These are phyloP conservation scores for Trichoderma semiorbis DNA, from an alignment of 2,329 filamentous ascomycete species.

Conservation along the genomic window DNA sequence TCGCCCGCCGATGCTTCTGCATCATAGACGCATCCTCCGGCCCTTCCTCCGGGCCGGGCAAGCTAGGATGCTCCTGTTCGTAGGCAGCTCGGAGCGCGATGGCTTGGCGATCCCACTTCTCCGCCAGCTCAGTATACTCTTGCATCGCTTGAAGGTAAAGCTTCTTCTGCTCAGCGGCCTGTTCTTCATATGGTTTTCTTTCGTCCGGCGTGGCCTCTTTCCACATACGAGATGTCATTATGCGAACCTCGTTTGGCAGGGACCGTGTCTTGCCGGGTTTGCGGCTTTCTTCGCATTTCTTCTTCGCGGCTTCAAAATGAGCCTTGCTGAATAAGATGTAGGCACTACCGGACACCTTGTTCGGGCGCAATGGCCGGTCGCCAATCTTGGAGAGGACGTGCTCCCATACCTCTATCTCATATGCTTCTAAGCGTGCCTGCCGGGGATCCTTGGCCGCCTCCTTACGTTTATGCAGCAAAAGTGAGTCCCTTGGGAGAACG, in stretches of 20 bases:
- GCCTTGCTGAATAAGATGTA: slow-evolving; percentile 87
- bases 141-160: slow-evolving; percentile 56
- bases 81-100: slow-evolving; percentile 51
- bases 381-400: slow-evolving; percentile 60
- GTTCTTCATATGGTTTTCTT: slow-evolving; percentile 73
- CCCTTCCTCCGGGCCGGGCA: slow-evolving; percentile 25
- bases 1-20: slow-evolving; percentile 36
- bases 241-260: slow-evolving; percentile 76
- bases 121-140: slow-evolving; percentile 58
- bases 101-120: slow-evolving; percentile 70
- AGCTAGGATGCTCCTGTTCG: slow-evolving; percentile 48
- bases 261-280: slow-evolving; percentile 59
- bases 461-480: slow-evolving; percentile 55
- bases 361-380: slow-evolving; percentile 68
- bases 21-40: slow-evolving; percentile 22
- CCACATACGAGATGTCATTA: slow-evolving; percentile 88
- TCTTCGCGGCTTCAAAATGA: slow-evolving; percentile 61
- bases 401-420: slow-evolving; percentile 53
- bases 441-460: slow-evolving; percentile 45
- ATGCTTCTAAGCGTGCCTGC: slow-evolving; percentile 52
- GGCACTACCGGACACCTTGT: slow-evolving; percentile 73
- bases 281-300: slow-evolving; percentile 62
- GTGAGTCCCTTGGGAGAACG: slow-evolving; percentile 60
- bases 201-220: slow-evolving; percentile 67
- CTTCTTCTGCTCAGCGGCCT: slow-evolving; percentile 67